Evolutionary conservation across 768 basidiomycete genomes (phyloP), one percentile per base, ranked within the genome.

Genomic region (Tylopilus sp.): DNA sequence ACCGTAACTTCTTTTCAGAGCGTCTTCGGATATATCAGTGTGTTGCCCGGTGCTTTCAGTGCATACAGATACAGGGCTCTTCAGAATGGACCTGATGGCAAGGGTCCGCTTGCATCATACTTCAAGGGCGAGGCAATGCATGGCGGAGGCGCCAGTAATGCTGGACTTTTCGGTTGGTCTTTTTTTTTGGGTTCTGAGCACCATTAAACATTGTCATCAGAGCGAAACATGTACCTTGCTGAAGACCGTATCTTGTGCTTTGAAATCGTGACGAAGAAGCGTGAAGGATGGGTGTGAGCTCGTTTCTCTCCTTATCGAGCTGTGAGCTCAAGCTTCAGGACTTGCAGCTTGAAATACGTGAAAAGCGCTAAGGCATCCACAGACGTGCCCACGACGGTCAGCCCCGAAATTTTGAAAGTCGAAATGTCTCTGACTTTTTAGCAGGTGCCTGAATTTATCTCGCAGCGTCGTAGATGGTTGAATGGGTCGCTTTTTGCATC

Each of bases 41-140:
- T 95, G 43, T 76, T 97, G 47, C 93, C 93, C 12, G 92, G 92
- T 63, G 93, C 93, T 13, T 95, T 95, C 76, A 90, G 88, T 50
- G 92, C 92, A 14, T 92, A 94, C 69, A 80, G 92, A 53, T 97
- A 94, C 77, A 86, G 81, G 59, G 93, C 93, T 14, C 78, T 96
- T 29, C 78, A 80, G 62, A 95, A 97, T 62, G 91, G 90, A 22
- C 84, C 87, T 2, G 83, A 93, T 63, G 94, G 92, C 50, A 87
- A 84, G 54, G 93, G 93, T 4, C 94, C 94, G 0, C 82, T 97
- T 16, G 90, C 89, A 0, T 89, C 87, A 0, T 96, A 96, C 75
- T 96, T 96, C 77, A 92, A 87, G 74, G 94, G 95, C 26, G 93
- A 97, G 69, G 78, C 83, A 3, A 85, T 97, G 83, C 89, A 92